These are phyloP conservation scores for Phialophora verrucosa DNA, from an alignment of 2,329 filamentous ascomycete genomes.

Conservation along the genomic window DNA sequence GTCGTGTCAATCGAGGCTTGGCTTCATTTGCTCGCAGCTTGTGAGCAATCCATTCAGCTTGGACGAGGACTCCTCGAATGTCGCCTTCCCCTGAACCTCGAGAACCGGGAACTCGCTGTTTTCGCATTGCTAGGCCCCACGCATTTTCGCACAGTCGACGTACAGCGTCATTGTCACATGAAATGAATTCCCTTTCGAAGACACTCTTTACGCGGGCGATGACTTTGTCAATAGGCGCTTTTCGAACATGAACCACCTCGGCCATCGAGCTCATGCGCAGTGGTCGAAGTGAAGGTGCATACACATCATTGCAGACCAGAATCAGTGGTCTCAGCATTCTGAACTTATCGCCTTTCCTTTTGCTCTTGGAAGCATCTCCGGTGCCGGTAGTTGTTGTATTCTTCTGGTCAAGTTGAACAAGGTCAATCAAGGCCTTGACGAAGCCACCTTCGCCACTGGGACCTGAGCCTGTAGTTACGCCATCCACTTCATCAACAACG, in stretches of 20 bases:
- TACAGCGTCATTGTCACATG: constrained; percentile 86
- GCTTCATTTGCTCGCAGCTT: constrained; percentile 56
- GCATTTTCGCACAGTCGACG: constrained; percentile 71
- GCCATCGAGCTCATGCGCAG: constrained; percentile 83
- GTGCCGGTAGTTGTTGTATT: constrained; percentile 59
- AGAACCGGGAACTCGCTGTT: constrained; percentile 55
- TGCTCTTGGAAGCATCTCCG: constrained; percentile 34
- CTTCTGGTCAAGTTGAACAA: constrained; percentile 84
- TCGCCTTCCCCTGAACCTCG: constrained; percentile 58
- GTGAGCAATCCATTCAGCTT: constrained; percentile 68
- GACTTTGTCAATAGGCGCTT: constrained; percentile 84
- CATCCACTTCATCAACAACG: constrained; percentile 95
- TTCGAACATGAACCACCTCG: constrained; percentile 89
- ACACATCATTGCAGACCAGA: constrained; percentile 96
- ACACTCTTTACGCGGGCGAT: constrained; percentile 79
- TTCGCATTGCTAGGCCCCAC: constrained; percentile 67
- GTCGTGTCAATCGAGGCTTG: constrained; percentile 56
- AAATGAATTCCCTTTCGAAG: constrained; percentile 86
- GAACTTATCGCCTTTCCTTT: constrained; percentile 83
- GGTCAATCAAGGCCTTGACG: constrained; percentile 89
- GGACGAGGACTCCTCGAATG: constrained; percentile 68
- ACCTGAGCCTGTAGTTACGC: constrained; percentile 81
- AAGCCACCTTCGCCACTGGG: constrained; percentile 84
- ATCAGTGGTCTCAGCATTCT: constrained; percentile 85
- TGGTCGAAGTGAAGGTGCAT: constrained; percentile 84